Conservation (phyloP, 2,329 filamentous ascomycete species). For the Paracoccidioides lutzii region DNA sequence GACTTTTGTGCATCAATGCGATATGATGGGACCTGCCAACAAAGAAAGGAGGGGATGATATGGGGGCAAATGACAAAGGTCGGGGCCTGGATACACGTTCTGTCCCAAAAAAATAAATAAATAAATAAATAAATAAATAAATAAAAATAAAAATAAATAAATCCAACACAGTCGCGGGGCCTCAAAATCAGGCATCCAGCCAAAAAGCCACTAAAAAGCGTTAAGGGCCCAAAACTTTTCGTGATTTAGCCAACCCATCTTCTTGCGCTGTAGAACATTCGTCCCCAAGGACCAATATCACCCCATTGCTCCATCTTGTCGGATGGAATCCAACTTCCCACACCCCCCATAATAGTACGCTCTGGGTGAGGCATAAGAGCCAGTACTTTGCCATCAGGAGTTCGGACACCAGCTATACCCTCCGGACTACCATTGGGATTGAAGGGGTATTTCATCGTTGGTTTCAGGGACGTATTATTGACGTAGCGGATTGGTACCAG, state of each 20-base stretch:
- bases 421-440: slow-evolving; percentile 79
- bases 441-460: slow-evolving; percentile 72
- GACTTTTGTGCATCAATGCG: background rate
- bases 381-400: slow-evolving; percentile 63
- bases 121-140: too few relatives aligned
- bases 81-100: too few relatives aligned
- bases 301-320: slow-evolving; percentile 54
- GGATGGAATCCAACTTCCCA: slow-evolving; percentile 61
- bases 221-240: background rate
- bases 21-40: background rate
- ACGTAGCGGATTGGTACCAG: slow-evolving; percentile 72
- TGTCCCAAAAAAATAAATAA: too few relatives aligned
- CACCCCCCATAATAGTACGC: slow-evolving; percentile 69
- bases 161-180: background rate
- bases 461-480: slow-evolving; percentile 58
- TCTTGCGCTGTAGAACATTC: slow-evolving; percentile 77
- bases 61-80: too few relatives aligned
- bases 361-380: slow-evolving; percentile 93
- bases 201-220: background rate
- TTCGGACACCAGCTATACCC: slow-evolving; percentile 70
- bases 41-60: background rate
- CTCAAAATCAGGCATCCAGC: background rate
- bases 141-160: too few relatives aligned
- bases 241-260: slow-evolving; percentile 59
- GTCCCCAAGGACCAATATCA: slow-evolving; percentile 71